Conservation (phyloP, 306 rosid species). For the Morella rubra region DNA sequence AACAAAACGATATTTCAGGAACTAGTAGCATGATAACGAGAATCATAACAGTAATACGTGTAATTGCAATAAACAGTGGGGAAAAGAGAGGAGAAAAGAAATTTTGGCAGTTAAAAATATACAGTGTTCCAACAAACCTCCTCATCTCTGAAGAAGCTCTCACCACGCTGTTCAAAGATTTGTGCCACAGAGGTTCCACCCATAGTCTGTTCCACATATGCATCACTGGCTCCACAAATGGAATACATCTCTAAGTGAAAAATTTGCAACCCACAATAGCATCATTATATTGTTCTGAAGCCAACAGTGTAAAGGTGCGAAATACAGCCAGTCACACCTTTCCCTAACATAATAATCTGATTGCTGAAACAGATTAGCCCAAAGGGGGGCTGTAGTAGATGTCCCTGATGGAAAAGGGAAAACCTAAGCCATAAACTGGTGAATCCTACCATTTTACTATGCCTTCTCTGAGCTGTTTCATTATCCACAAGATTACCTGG, state of each 20-base stretch:
- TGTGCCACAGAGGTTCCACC: slow-evolving; percentile 26
- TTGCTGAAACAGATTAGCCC: background rate
- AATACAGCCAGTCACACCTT: background rate
- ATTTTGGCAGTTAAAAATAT: background rate
- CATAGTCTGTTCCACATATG: slow-evolving; percentile 12
- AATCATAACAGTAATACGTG: background rate
- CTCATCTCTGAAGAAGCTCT: slow-evolving; percentile 24
- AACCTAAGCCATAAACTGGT: background rate
- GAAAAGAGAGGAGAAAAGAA: background rate
- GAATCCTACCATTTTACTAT: background rate
- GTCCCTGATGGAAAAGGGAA: background rate
- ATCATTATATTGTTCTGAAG: background rate
- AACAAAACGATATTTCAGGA: background rate
- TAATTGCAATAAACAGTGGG: background rate
- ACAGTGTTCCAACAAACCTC: slow-evolving; percentile 19
- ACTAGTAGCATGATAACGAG: background rate
- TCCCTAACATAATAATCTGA: background rate
- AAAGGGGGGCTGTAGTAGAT: background rate
- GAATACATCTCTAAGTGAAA: background rate
- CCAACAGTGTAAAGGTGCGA: background rate
- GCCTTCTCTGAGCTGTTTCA: background rate
- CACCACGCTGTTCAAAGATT: slow-evolving; percentile 26
- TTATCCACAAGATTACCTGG: background rate
- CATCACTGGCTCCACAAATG: slow-evolving; percentile 18
- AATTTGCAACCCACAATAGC: background rate